Evolutionary conservation across 768 basidiomycete genomes (phyloP).

Genomic region (Pleurotus platypus): DNA sequence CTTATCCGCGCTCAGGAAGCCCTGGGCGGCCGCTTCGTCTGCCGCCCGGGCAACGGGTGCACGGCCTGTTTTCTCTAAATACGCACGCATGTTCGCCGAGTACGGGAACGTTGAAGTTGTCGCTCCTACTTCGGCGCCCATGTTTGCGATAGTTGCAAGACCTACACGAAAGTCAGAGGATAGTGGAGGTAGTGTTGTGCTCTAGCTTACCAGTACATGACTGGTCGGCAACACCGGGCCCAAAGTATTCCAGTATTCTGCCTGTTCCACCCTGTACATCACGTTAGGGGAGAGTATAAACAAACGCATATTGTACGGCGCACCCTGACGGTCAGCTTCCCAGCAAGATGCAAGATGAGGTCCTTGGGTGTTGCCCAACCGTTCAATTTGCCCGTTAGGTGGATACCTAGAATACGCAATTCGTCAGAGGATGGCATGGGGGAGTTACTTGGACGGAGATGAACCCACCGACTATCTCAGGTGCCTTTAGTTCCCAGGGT

Average conservation of each 20-base stretch:
- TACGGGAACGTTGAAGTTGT: conserved; percentile 99
- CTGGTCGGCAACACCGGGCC: conserved; percentile 82
- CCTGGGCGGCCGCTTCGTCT: conserved; percentile 72
- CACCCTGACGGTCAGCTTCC: conserved; percentile 89
- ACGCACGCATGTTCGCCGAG: conserved; percentile 82
- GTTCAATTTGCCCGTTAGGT: conserved; percentile 79
- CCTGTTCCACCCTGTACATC: conserved; percentile 85
- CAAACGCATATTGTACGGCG: conserved; percentile 20
- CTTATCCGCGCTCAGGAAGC: conserved; percentile 81
- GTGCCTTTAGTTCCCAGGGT: conserved; percentile 96
- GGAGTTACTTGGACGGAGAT: background rate
- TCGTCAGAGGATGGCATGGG: background rate
- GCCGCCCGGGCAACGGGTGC: conserved; percentile 83
- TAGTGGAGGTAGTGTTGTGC: background rate
- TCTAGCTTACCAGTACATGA: conserved; percentile 79
- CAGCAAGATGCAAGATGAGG: conserved; percentile 90
- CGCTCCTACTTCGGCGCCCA: conserved; percentile 99
- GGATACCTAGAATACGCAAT: conserved; percentile 58
- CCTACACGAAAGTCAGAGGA: conserved; percentile 35
- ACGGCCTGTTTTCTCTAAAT: conserved; percentile 88
- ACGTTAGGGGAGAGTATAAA: background rate
- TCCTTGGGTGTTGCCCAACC: conserved; percentile 98
- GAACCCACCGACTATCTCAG: conserved; percentile 69
- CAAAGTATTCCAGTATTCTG: conserved; percentile 94
- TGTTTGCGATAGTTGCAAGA: conserved; percentile 94